Percentiles rank a stretch among this genome's conserved stretches.
Conservation (phyloP, 176 grass and related monocot genomes). For the Alloteropsis semialata region DNA sequence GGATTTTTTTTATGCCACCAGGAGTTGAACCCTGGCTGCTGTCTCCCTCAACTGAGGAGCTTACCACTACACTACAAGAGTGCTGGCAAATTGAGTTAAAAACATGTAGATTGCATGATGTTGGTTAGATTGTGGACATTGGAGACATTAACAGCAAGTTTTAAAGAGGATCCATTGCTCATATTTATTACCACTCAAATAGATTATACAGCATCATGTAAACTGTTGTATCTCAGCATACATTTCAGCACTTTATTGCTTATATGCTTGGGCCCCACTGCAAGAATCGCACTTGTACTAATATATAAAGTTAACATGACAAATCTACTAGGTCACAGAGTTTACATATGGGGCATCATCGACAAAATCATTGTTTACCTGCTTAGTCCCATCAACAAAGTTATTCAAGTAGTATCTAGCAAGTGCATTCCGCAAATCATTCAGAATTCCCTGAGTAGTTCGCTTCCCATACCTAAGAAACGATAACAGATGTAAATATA, state of each 20-base stretch:
- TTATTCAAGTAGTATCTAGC: conserved; percentile 96
- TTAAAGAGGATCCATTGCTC: not conserved
- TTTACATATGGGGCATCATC: not conserved
- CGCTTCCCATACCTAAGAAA: conserved; percentile 72
- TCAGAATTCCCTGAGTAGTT: conserved; percentile 74
- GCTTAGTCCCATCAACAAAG: conserved; percentile 91
- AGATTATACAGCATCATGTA: not conserved
- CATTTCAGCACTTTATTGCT: not conserved
- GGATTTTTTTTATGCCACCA: too few species aligned
- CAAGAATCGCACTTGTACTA: not conserved
- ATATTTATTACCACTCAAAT: not conserved
- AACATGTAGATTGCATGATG: not conserved
- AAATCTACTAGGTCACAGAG: not conserved
- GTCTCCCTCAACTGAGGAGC: too few species aligned
- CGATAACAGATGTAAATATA: not conserved
- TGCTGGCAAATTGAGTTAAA: conserved; percentile 18
- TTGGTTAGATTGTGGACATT: conserved; percentile 5
- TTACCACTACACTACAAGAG: too few species aligned
- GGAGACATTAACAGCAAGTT: not conserved
- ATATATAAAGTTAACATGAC: not conserved
- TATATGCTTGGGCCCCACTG: not conserved
- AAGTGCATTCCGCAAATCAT: conserved; percentile 80
- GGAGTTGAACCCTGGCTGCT: too few species aligned
- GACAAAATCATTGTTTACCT: conserved; percentile 47
- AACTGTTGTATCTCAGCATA: not conserved